Conservation (phyloP, 1,284 basidiomycete genomes). For the Sutorius eximius region DNA sequence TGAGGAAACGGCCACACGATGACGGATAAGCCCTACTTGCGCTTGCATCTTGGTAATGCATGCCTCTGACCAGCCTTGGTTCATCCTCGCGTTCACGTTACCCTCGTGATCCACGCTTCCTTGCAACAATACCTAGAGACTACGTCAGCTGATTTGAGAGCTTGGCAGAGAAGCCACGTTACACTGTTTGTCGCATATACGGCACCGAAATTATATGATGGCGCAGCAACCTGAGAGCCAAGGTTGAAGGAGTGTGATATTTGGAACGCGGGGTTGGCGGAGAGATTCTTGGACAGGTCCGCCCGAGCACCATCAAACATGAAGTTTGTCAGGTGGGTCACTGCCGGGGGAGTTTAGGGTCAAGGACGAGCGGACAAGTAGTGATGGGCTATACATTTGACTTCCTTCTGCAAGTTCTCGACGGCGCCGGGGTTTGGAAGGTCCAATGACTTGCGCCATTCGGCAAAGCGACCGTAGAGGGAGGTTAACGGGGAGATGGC, state of each 20-base stretch:
- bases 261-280: conserved; percentile 94
- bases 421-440: conserved; percentile 87
- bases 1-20: conserved; percentile 14
- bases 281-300: conserved; percentile 93
- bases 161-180: conserved; percentile 17
- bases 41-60: conserved; percentile 89
- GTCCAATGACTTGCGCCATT: conserved; percentile 79
- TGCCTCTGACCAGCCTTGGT: conserved; percentile 82
- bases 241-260: conserved; percentile 95
- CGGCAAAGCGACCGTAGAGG: conserved; percentile 69
- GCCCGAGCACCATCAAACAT: conserved; percentile 97
- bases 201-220: conserved; percentile 94
- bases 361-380: conserved; percentile 11
- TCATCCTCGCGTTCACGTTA: conserved; percentile 85
- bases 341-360: conserved; percentile 41
- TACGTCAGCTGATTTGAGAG: conserved; percentile 18
- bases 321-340: conserved; percentile 90
- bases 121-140: conserved; percentile 81
- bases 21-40: conserved; percentile 58
- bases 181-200: conserved; percentile 86
- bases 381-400: conserved; percentile 62
- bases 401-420: conserved; percentile 89
- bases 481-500: conserved; percentile 58
- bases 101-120: conserved; percentile 94
- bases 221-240: conserved; percentile 72